These are phyloP conservation scores for Eucalyptus sp. DNA, from an alignment of 345 rosid genomes.

Conservation along the genomic window DNA sequence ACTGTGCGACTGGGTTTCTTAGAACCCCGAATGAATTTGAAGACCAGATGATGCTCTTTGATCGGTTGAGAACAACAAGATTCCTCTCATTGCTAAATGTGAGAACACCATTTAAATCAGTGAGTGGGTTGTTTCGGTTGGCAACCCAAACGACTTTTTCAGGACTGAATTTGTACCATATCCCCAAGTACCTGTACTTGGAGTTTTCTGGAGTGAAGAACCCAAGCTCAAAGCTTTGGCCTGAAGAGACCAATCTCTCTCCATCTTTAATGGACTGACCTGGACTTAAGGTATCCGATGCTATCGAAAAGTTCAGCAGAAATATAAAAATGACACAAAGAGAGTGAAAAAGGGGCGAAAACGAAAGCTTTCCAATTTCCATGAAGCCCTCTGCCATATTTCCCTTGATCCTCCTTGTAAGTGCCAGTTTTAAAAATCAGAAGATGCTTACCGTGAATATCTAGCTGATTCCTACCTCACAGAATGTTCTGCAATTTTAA, in stretches of 20 bases:
- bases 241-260: not conserved
- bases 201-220: slow-evolving; percentile 10
- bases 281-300: not conserved
- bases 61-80: not conserved
- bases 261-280: not conserved
- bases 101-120: not conserved
- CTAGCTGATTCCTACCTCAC: too few relatives aligned
- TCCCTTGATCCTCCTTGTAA: too few relatives aligned
- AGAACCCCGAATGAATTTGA: too few relatives aligned
- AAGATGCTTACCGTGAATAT: too few relatives aligned
- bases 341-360: not conserved
- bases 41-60: too few relatives aligned
- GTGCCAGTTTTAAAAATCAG: too few relatives aligned
- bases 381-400: too few relatives aligned
- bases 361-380: not conserved
- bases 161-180: slow-evolving; percentile 10
- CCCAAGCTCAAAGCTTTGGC: slow-evolving; percentile 3
- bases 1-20: too few relatives aligned
- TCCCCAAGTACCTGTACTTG: slow-evolving; percentile 15
- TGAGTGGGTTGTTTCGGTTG: slow-evolving; percentile 19
- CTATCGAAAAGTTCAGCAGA: not conserved
- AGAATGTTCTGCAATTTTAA: too few relatives aligned
- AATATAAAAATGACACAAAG: too few relatives aligned
- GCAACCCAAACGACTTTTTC: slow-evolving; percentile 27
- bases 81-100: slow-evolving; percentile 1